Evolutionary conservation across 495 filamentous ascomycete genomes (phyloP), one percentile per base, ranked within the genome.

Genomic region (Talaromyces trachyspermus): DNA sequence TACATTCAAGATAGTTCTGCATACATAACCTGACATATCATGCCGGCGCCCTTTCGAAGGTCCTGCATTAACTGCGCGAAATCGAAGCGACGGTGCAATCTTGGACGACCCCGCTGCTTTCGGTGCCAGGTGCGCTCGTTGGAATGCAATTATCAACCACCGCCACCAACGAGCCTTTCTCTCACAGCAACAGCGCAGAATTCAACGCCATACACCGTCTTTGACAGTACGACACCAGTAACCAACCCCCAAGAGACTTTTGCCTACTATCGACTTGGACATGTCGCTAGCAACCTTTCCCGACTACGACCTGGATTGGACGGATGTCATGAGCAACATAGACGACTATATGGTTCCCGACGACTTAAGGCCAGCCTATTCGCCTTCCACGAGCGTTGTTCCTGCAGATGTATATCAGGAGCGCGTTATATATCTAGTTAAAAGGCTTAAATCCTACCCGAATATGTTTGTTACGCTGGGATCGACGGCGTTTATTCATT

Each of bases 401-500:
- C 23, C 43, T 29, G 43, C 23, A 12, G 43, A 45, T 12, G 32
- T 45, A 29, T 45, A 27, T 17, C 43, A 45, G 29, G 43, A 45
- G 14, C 43, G 43, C 8, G 20, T 45, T 30, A 17, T 45, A 1
- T 27, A 9, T 12, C 9, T 25, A 8, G 24, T 45, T 11, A 29
- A 45, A 19, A 12, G 25, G 24, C 14, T 45, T 5, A 45, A 45
- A 25, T 25, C 43, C 4, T 45, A n/a, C 6, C 23, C 43, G 14
- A 19, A 17, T 2, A 8, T 29, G 9, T 45, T 45, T 10, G 15
- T 45, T 19, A 8, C 9, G 2, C 7, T 22, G 24, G 5, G 15
- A 8, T 24, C 17, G 20, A 30, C 33, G 33, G 54, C 55, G 4
- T 55, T 54, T 14, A 53, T 54, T 23, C 51, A 56, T 29, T 10